phyloP scores from a whole-genome alignment of 495 filamentous ascomycete genomes.

The Astrocystis sublimbata region DNA sequence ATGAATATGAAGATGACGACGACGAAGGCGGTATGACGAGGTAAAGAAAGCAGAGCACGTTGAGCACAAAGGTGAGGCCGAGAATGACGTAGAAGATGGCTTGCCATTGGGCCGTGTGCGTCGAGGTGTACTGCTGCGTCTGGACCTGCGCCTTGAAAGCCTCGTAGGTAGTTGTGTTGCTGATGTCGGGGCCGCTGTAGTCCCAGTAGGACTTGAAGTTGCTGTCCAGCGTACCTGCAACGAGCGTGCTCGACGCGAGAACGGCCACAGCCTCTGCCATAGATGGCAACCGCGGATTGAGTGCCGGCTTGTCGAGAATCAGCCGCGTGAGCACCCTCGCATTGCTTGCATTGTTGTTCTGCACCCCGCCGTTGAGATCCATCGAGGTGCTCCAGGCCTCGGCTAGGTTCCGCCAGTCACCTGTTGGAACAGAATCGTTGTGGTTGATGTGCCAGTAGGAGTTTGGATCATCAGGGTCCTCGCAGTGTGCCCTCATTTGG shows the following conservation, averaged over 20 bases:
- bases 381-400: conserved; percentile 57
- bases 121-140: conserved; percentile 63
- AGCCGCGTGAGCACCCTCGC: conserved; percentile 63
- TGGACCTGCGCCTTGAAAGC: conserved; percentile 58
- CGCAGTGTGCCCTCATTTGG: conserved; percentile 56
- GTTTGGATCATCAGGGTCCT: conserved; percentile 50
- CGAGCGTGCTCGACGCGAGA: conserved; percentile 62
- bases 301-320: conserved; percentile 32
- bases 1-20: not conserved
- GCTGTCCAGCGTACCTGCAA: conserved; percentile 51
- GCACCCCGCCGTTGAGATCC: conserved; percentile 60
- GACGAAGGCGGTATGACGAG: conserved; percentile 32
- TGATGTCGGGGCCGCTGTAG: not conserved
- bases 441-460: conserved; percentile 50
- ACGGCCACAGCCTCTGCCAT: conserved; percentile 68
- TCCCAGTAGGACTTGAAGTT: conserved; percentile 44
- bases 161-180: conserved; percentile 46
- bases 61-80: conserved; percentile 60
- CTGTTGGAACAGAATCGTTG: conserved; percentile 27
- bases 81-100: conserved; percentile 64
- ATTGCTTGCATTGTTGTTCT: conserved; percentile 59
- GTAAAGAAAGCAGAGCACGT: conserved; percentile 61
- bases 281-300: conserved; percentile 52
- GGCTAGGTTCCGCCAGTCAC: conserved; percentile 63
- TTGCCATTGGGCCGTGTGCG: conserved; percentile 58